Evolutionary conservation across 2,329 filamentous ascomycete species (phyloP).

Genomic region (Arthrobotrys megalospora): DNA sequence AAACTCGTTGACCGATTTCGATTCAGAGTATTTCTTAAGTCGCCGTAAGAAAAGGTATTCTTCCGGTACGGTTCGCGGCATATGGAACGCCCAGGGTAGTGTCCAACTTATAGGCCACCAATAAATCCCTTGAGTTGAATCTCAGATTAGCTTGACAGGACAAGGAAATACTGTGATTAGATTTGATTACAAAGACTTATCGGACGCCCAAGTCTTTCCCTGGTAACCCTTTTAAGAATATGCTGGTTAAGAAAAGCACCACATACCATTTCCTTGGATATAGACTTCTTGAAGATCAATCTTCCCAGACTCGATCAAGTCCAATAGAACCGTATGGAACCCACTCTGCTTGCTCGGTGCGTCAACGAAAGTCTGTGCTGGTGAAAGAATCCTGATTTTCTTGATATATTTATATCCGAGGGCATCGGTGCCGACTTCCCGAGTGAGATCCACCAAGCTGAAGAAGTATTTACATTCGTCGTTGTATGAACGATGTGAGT

Average conservation of each 20-base stretch:
- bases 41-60: not conserved
- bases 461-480: not conserved
- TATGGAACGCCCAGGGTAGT: no score
- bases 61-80: not conserved
- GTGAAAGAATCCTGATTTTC: not conserved
- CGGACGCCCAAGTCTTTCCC: no score
- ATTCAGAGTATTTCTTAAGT: not conserved
- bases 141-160: no score
- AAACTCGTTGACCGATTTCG: not conserved
- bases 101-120: no score
- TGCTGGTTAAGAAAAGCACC: no score
- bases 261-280: not conserved
- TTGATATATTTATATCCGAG: slow-evolving; percentile 7
- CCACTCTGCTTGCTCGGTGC: not conserved
- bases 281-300: not conserved
- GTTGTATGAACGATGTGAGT: not conserved
- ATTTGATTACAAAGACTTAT: no score
- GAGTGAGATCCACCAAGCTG: not conserved
- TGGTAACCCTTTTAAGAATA: no score
- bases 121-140: no score
- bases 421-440: not conserved
- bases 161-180: no score
- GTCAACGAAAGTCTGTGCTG: not conserved
- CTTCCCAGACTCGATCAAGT: not conserved
- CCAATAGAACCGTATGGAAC: not conserved